Base-by-base conservation (phyloP, 2,329 filamentous ascomycete species). In the Byssothecium circinans region DNA sequence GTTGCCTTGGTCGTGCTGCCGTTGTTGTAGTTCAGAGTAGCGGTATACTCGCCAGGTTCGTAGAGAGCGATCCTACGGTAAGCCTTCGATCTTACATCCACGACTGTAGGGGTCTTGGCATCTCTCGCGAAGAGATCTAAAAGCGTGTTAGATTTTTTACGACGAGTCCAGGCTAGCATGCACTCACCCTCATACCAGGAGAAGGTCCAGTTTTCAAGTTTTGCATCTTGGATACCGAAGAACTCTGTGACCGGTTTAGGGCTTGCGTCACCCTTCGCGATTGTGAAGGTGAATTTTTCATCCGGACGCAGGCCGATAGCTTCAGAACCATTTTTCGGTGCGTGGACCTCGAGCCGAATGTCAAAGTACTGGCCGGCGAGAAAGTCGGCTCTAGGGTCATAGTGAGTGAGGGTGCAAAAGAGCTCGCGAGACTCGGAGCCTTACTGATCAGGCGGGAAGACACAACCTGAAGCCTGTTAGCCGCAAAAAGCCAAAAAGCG, bases 321-420 rank as follows among this genome's bases (percentile, higher is more conserved):
- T 71, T 94, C 88, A 30, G 86, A 88, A 56, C 89, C 89, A 70
- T 94, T 94, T 65, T 86, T 78, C 5, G 88, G 88, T 8, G 88
- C 87, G 66, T 92, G 88, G 23, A 94, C 82, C 69, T 94, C 89
- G 50, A 92, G 81, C 50, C 89, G 85, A 53, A 95, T 85, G 67
- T 94, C 89, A 64, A 94, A 94, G 68, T 82, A 86, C 73, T 94
- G 89, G 11, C 89, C 89, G 4, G 89, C 85, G 1, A 95, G 80
- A 74, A 94, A 94, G 62, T 94, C 89, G 54, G 86, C 84, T 74
- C 78, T 81, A 50, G 15, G 40, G 19, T 17, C 27, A 40, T 42
- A 43, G 51, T 32, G 44, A 25, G 14, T 43, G 14, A 30, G 47
- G 45, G 38, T 52, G 27, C 30, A 25, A 19, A 8, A 1, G 25